Base-by-base conservation (phyloP, 192 early-diverging fungal genomes). In the Gorgonomyces haynaldii region DNA sequence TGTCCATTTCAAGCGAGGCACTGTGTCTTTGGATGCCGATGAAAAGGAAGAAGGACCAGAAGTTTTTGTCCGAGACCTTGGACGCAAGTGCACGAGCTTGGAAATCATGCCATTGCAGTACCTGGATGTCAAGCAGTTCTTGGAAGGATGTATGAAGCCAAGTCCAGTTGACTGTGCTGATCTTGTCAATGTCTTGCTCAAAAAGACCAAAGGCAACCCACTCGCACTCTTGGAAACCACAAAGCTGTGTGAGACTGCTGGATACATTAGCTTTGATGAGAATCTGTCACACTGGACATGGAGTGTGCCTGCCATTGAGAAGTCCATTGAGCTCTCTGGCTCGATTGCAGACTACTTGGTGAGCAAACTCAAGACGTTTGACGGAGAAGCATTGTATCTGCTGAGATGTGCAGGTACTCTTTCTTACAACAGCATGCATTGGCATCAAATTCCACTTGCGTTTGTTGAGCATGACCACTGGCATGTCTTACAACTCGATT, bases 181-280 rank as follows among this genome's bases (percentile, higher is more conserved):
- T 9, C 54, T 74, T 2, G 63, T 62, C 1, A 36, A 50, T n/a
- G 25, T 74, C 13, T 32, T 74, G 3, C 62, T 50, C 46, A 22
- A 54, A 3, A 66, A 66, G 50, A 74, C 71, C 10, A 38, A 57
- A 45, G 71, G 71, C 13, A 74, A 65, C 20, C 67, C 64, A 10
- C 37, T 58, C 20, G 50, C 64, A 42, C 31, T 74, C 23, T 30
- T 42, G 6, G 64, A 74, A 46, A 63, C 65, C 45, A 47, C 67
- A 3, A 30, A 55, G 23, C 57, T 57, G 49, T 50, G 52, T 13
- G 61, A 69, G 28, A 48, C 48, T 36, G 40, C 46, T 27, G 55
- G 53, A 15, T 37, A 61, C 24, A 40, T 74, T 8, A 54, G 54
- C 23, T 64, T 74, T 40, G 58, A 69, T 34, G 59, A 64, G 19